Percentiles rank a stretch among this genome's conserved stretches.
These are phyloP conservation scores for Ajuga chamaepitys DNA, from an alignment of 257 asterid species.

Conservation along the genomic window DNA sequence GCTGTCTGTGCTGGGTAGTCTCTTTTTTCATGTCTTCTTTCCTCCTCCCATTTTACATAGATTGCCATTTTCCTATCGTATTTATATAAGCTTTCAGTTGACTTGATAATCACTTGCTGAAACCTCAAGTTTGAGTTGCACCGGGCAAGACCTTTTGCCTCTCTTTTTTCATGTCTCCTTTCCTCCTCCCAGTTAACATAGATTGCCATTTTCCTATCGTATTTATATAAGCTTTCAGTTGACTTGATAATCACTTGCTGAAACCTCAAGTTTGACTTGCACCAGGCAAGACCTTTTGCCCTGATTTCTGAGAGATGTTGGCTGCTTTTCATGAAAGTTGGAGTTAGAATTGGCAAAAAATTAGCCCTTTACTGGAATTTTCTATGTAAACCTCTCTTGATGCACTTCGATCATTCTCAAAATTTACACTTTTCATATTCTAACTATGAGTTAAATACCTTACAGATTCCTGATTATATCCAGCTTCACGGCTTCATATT, in stretches of 20 bases:
- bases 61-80: background rate
- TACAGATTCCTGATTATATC: slow-evolving; percentile 30
- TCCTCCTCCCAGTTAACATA: background rate
- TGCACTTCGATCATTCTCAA: background rate
- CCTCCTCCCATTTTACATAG: background rate
- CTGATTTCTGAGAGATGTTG: background rate
- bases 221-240: background rate
- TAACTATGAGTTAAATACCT: background rate
- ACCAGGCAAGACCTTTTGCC: too few relatives aligned
- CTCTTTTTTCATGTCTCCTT: too few relatives aligned
- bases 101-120: background rate
- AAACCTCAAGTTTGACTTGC: background rate
- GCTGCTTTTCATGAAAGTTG: background rate
- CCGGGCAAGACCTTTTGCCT: too few relatives aligned
- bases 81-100: background rate
- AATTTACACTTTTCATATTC: background rate
- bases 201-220: background rate
- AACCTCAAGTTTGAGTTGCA: too few relatives aligned
- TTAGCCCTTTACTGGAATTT: background rate
- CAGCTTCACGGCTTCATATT: slow-evolving; percentile 7
- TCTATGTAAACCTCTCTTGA: background rate
- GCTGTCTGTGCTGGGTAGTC: too few relatives aligned
- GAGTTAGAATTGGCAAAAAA: background rate
- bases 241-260: background rate
- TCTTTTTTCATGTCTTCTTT: too few relatives aligned